phyloP scores from a whole-genome alignment of 805 yeast genomes.

The Candida argentea region DNA sequence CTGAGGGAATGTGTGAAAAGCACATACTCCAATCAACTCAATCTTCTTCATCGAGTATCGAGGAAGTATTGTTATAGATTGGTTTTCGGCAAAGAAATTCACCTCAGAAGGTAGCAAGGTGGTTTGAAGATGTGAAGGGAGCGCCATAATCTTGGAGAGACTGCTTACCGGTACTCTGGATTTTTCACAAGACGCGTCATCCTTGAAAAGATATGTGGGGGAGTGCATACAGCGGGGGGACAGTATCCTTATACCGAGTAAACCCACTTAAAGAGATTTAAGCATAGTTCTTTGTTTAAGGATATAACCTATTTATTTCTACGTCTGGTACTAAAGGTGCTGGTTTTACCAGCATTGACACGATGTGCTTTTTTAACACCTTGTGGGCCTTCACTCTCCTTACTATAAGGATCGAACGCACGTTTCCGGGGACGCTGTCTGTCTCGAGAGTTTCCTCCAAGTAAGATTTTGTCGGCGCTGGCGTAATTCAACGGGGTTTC shows the following conservation, averaged over 20 bases:
- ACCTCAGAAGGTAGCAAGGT: slow-evolving; percentile 70
- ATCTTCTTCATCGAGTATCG: slow-evolving; percentile 59
- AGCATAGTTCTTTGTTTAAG: background rate
- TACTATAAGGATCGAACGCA: slow-evolving; percentile 52
- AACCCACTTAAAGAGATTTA: background rate
- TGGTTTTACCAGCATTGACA: slow-evolving; percentile 24
- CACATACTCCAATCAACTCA: slow-evolving; percentile 51
- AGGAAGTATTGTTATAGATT: slow-evolving; percentile 64
- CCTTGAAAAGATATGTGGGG: background rate
- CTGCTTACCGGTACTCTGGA: background rate
- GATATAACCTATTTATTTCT: slow-evolving; percentile 1
- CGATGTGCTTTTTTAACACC: slow-evolving; percentile 39
- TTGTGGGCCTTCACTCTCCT: slow-evolving; percentile 40
- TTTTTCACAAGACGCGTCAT: no score
- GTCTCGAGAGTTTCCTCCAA: slow-evolving; percentile 8
- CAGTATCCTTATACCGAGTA: no score
- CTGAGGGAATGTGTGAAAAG: slow-evolving; percentile 2
- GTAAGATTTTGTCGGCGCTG: slow-evolving; percentile 32
- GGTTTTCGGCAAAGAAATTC: slow-evolving; percentile 79
- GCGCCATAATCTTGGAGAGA: slow-evolving; percentile 38
- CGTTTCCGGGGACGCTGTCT: slow-evolving; percentile 25
- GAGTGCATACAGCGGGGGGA: slow-evolving; percentile 1
- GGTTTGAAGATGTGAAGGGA: slow-evolving; percentile 43
- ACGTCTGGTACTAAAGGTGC: slow-evolving; percentile 19
- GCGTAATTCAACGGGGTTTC: slow-evolving; percentile 34